A percentile compares a stretch with the other conserved stretches of the same genome.
phyloP scores from a whole-genome alignment of 352 stramenopile species.

The Globisporangium rhizosaccharum region DNA sequence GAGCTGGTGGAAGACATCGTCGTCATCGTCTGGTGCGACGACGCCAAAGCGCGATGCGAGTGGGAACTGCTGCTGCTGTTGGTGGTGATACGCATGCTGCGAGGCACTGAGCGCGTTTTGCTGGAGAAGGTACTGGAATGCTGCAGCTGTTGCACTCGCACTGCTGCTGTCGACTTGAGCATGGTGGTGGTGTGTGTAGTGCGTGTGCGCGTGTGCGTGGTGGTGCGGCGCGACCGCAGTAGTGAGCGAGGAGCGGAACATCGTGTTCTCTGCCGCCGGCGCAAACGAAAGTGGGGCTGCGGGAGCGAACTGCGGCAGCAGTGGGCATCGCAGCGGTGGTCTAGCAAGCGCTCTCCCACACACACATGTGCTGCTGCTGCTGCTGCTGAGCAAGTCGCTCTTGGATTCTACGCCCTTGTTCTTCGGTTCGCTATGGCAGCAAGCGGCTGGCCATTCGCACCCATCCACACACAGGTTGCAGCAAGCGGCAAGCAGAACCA shows the following conservation, averaged over 20 bases:
- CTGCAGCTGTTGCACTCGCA: neutral
- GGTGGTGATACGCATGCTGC: neutral
- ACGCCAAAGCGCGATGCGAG: conserved; percentile 1
- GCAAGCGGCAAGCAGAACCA: too few relatives aligned
- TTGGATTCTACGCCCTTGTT: too few relatives aligned
- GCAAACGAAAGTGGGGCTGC: conserved; percentile 10
- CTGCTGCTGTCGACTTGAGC: neutral
- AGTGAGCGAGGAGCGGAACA: conserved; percentile 11
- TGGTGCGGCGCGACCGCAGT: conserved; percentile 4
- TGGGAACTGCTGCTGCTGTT: neutral
- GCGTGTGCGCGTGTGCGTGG: neutral
- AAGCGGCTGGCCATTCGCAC: too few relatives aligned
- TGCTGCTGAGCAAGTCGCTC: too few relatives aligned
- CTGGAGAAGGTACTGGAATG: conserved; percentile 2
- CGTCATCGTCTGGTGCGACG: conserved; percentile 6
- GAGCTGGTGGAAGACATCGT: conserved; percentile 14
- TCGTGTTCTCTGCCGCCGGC: conserved; percentile 11
- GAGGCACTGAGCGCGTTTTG: conserved; percentile 1
- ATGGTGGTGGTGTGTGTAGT: conserved; percentile 1
- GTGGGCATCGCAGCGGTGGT: too few relatives aligned
- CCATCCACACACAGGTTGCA: too few relatives aligned
- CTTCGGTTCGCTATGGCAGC: too few relatives aligned
- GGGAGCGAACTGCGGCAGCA: neutral
- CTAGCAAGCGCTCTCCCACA: conserved; percentile 9
- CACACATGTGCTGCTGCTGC: neutral